phyloP scores from a whole-genome alignment of 2,329 filamentous ascomycete species.

The Penicillium sp. region DNA sequence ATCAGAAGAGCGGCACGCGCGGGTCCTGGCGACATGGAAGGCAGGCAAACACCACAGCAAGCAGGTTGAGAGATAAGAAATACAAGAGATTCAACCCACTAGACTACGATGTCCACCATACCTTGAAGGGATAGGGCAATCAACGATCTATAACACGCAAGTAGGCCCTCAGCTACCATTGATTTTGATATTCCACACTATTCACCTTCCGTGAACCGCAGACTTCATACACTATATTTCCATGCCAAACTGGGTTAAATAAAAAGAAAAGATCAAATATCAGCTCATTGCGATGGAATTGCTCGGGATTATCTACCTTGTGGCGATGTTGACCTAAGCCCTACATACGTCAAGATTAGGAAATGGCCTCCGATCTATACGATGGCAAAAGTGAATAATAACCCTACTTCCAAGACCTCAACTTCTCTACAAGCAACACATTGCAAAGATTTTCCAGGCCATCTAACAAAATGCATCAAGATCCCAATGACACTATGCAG shows the following conservation, averaged over 20 bases:
- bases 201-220: not conserved
- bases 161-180: not conserved
- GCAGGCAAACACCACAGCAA: not conserved
- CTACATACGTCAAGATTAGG: conserved; percentile 24
- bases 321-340: conserved; percentile 19
- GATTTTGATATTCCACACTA: not conserved
- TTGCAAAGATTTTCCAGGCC: not conserved
- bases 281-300: conserved; percentile 1
- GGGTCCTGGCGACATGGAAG: not conserved
- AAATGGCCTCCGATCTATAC: conserved; percentile 11
- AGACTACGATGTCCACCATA: not conserved
- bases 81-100: not conserved
- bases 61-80: not conserved
- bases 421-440: not conserved
- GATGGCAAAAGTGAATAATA: conserved; percentile 4
- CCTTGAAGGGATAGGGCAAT: not conserved
- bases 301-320: not conserved
- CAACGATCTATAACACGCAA: not conserved
- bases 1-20: not conserved
- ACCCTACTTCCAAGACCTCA: not conserved
- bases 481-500: conserved; percentile 1
- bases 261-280: not conserved
- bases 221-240: not conserved
- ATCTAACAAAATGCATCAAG: conserved; percentile 1
- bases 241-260: not conserved